Evolutionary conservation across 768 basidiomycete genomes (phyloP), one percentile per base, ranked within the genome.

Genomic region (Infundibulicybe gibba): DNA sequence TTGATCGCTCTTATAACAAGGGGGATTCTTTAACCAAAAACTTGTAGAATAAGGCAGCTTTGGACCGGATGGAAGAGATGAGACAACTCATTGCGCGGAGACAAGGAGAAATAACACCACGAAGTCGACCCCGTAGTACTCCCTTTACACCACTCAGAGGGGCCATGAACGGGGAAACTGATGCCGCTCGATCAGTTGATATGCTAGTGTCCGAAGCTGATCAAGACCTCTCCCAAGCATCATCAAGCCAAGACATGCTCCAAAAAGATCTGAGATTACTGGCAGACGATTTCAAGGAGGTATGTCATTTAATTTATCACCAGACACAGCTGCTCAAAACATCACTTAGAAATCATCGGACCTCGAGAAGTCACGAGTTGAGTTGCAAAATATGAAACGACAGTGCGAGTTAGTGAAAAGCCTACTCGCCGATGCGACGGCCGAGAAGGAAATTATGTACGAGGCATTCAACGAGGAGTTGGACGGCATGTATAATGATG

Each of bases 391-490:
- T 52, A 65, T 79, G 14, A 85, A 78, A 53, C 77, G 87, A 14
- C 87, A 90, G 61, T 85, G 82, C 50, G 90, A 89, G 54, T 68
- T 92, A 21, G 79, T 93, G 3, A 90, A 90, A 63, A 80, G 79
- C 53, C 73, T 94, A 21, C 71, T 92, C 12, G 74, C 77, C 14
- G 88, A 94, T 57, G 79, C 82, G 30, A 87, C 85, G 8, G 76
- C 83, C 1, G 94, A 97, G 70, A 89, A 94, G 64, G 90, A 94
- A 57, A 88, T 92, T 61, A 87, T 95, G 79, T 94, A 94, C 53
- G 88, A 93, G 74, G 88, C 90, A 2, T 94, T 97, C 69, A 95
- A 97, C 61, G 91, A 93, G 60, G 93, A 95, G 61, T 75, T 97
- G 30, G 92, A 94, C 53, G 82, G 79, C 14, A 90, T 95, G 89